These are phyloP conservation scores for Wallacemonas sp. DNA, from an alignment of 208 protist species.

Conservation along the genomic window DNA sequence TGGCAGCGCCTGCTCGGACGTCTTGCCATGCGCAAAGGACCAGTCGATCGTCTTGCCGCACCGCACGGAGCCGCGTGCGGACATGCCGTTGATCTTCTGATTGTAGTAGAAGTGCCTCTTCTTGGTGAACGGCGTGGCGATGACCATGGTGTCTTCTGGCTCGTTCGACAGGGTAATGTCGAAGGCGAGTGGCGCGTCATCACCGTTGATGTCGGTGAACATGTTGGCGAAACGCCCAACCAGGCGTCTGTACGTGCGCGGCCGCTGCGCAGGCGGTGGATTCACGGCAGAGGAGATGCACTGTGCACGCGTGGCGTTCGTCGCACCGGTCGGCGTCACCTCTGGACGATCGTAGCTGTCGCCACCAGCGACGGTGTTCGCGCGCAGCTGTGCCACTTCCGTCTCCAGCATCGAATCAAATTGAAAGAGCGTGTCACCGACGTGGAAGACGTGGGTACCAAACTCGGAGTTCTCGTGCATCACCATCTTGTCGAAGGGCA, in stretches of 20 bases:
- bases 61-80: neutral
- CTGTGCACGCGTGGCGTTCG: neutral
- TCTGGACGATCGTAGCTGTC: too few species aligned
- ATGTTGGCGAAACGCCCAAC: neutral
- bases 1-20: neutral
- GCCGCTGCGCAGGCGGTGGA: neutral
- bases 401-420: neutral
- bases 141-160: constrained; percentile 1
- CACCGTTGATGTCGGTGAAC: constrained; percentile 2
- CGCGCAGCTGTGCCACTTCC: neutral
- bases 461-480: neutral
- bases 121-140: neutral
- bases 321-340: neutral
- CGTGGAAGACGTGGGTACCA: neutral
- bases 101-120: constrained; percentile 4
- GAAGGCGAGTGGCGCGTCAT: neutral
- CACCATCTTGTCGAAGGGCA: neutral
- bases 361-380: too few species aligned
- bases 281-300: neutral
- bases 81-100: constrained; percentile 4
- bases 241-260: neutral
- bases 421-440: neutral
- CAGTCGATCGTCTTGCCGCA: neutral
- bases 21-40: neutral
- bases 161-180: neutral